Evolutionary conservation across 495 filamentous ascomycete species (phyloP).

Genomic region (Tuber magnatum): DNA sequence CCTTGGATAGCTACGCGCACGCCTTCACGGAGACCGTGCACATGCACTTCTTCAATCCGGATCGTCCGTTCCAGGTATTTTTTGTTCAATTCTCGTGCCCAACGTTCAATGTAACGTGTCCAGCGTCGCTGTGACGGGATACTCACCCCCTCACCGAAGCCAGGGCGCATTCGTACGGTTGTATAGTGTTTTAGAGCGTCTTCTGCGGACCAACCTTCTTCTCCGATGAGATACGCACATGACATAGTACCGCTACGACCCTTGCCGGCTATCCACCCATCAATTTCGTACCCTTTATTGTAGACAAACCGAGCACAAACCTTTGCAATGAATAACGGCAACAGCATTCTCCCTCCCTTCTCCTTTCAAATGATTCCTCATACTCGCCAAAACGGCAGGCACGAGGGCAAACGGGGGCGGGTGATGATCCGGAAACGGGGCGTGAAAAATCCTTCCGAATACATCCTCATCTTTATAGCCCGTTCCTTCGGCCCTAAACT

Average conservation of each 20-base stretch:
- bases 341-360: conserved; percentile 48
- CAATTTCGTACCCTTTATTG: conserved; percentile 3
- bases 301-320: neutral
- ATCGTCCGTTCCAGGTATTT: conserved; percentile 73
- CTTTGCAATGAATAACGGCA: conserved; percentile 88
- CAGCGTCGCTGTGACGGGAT: conserved; percentile 87
- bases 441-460: conserved; percentile 73
- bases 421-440: conserved; percentile 94
- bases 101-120: conserved; percentile 82
- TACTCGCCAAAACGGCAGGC: conserved; percentile 77
- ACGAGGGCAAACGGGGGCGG: conserved; percentile 87
- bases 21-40: conserved; percentile 81
- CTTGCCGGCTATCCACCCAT: conserved; percentile 65
- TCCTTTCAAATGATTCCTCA: conserved; percentile 55
- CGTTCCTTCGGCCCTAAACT: conserved; percentile 92
- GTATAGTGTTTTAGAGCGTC: conserved; percentile 80
- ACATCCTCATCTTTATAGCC: conserved; percentile 90
- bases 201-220: conserved; percentile 75
- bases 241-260: conserved; percentile 84
- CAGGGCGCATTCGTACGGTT: conserved; percentile 74
- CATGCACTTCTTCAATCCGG: conserved; percentile 79
- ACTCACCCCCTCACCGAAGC: conserved; percentile 82
- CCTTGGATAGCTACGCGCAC: conserved; percentile 83
- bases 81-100: conserved; percentile 60
- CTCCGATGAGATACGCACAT: conserved; percentile 79